A percentile compares a stretch with the other conserved stretches of the same genome.
These are phyloP conservation scores for Paraurostyla sp. DNA, from an alignment of 73 alveolate genomes.

Conservation along the genomic window DNA sequence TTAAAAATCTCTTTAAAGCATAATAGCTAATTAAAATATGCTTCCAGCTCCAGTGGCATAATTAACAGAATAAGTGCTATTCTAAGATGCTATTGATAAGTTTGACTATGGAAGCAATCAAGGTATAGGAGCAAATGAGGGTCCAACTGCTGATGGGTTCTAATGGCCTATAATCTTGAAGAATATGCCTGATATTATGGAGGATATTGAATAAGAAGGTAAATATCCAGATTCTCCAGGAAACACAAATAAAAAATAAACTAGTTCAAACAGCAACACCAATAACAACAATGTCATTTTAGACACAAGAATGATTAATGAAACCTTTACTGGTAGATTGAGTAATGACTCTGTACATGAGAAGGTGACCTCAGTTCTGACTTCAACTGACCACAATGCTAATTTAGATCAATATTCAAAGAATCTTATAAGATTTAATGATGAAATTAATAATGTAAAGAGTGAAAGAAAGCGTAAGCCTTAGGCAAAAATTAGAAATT, in stretches of 20 bases:
- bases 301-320: background rate
- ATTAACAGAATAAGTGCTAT: background rate
- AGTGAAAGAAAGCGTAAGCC: constrained; percentile 42
- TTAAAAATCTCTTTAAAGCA: background rate
- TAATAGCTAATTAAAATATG: constrained; percentile 16
- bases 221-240: background rate
- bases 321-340: constrained; percentile 5
- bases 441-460: constrained; percentile 55
- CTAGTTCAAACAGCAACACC: too few relatives aligned
- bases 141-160: background rate
- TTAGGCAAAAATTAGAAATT: background rate
- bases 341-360: constrained; percentile 33
- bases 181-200: constrained; percentile 30
- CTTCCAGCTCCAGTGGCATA: constrained; percentile 38
- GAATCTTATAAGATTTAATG: constrained; percentile 46
- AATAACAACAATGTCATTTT: background rate
- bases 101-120: background rate
- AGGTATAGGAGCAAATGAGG: too few relatives aligned
- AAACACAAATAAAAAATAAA: too few relatives aligned
- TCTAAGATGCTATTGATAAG: constrained; percentile 17
- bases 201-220: background rate
- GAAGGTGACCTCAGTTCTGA: background rate
- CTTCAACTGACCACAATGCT: background rate
- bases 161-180: constrained; percentile 20
- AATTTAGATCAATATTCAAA: background rate